phyloP scores from a whole-genome alignment of 2,329 filamentous ascomycete species.

The Trichoderma sp. region DNA sequence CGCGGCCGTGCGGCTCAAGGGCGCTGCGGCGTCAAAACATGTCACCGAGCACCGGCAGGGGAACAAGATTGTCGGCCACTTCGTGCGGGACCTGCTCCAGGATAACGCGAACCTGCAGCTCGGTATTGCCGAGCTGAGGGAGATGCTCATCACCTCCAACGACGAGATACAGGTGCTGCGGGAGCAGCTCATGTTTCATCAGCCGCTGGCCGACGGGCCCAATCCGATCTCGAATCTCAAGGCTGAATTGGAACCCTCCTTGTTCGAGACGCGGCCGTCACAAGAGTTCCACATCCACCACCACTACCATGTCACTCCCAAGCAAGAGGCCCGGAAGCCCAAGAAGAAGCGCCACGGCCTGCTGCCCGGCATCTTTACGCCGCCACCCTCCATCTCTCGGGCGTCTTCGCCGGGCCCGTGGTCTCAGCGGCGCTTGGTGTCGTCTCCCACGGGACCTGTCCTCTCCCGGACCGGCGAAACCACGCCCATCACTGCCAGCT shows the following conservation, averaged over 20 bases:
- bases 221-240: constrained; percentile 60
- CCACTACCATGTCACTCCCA: constrained; percentile 77
- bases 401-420: constrained; percentile 47
- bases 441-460: constrained; percentile 45
- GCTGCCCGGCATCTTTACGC: constrained; percentile 63
- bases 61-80: constrained; percentile 83
- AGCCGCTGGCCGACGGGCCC: constrained; percentile 58
- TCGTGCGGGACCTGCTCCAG: constrained; percentile 91
- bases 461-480: constrained; percentile 53
- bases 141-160: constrained; percentile 88
- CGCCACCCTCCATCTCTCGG: constrained; percentile 43
- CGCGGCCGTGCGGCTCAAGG: constrained; percentile 78
- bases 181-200: constrained; percentile 78
- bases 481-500: constrained; percentile 50
- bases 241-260: constrained; percentile 66
- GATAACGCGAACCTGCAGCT: constrained; percentile 94
- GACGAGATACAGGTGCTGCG: constrained; percentile 88
- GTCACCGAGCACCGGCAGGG: constrained; percentile 59
- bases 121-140: constrained; percentile 85
- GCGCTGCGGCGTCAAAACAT: constrained; percentile 72
- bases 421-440: constrained; percentile 44
- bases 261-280: constrained; percentile 49
- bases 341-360: constrained; percentile 74
- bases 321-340: constrained; percentile 62
- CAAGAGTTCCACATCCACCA: constrained; percentile 91